Evolutionary conservation across 352 stramenopile genomes (phyloP).

Genomic region (Phytophthora quininea): DNA sequence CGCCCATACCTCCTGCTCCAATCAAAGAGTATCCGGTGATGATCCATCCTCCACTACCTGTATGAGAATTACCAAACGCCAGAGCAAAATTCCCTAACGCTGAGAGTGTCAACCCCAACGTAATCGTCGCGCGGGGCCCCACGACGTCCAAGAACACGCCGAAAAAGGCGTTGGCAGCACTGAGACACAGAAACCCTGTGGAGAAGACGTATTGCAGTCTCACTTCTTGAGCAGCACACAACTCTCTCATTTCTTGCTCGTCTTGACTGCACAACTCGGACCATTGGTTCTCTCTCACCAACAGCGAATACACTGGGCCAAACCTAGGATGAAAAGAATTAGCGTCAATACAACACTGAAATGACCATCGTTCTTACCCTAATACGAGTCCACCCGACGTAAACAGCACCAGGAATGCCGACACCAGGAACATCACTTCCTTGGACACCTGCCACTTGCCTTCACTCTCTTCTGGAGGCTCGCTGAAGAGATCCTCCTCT

Average conservation of each 20-base stretch:
- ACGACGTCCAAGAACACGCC: constrained; percentile 75
- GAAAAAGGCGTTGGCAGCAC: constrained; percentile 81
- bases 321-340: constrained; percentile 40
- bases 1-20: constrained; percentile 71
- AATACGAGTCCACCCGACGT: constrained; percentile 77
- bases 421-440: constrained; percentile 68
- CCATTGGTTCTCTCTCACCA: constrained; percentile 75
- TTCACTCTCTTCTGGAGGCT: background rate
- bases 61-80: constrained; percentile 58
- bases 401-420: constrained; percentile 60
- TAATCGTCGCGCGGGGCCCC: constrained; percentile 59
- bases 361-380: constrained; percentile 31
- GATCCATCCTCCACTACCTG: constrained; percentile 52
- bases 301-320: constrained; percentile 72
- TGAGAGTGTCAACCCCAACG: constrained; percentile 58
- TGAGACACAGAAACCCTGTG: constrained; percentile 80
- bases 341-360: background rate
- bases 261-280: constrained; percentile 52
- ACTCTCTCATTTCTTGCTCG: constrained; percentile 1
- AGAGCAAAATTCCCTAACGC: constrained; percentile 65
- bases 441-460: constrained; percentile 47
- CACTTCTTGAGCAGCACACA: constrained; percentile 72
- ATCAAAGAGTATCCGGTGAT: constrained; percentile 75
- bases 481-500: background rate
- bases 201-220: constrained; percentile 81